Conservation (phyloP, 352 stramenopile genomes). For the Salisapilia sapeloensis region DNA sequence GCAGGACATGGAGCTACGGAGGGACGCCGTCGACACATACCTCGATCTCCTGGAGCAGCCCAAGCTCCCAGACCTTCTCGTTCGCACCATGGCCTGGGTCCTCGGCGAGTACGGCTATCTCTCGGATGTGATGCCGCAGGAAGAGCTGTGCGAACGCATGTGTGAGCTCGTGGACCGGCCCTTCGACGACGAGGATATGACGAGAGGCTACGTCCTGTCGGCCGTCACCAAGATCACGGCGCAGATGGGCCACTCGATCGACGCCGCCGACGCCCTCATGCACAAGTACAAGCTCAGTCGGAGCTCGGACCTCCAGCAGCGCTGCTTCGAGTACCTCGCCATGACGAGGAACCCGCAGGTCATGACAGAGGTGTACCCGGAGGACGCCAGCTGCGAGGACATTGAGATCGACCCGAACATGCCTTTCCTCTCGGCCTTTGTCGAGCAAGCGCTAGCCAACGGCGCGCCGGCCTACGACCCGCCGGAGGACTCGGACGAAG, state of each 20-base stretch:
- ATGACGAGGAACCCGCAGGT: conserved; percentile 86
- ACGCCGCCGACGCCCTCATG: conserved; percentile 87
- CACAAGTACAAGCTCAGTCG: conserved; percentile 93
- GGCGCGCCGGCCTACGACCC: conserved; percentile 91
- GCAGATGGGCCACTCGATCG: conserved; percentile 84
- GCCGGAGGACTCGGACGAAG: conserved; percentile 91
- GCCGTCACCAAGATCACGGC: conserved; percentile 97
- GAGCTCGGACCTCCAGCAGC: conserved; percentile 94
- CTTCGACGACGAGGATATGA: conserved; percentile 81
- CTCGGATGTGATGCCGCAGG: conserved; percentile 82
- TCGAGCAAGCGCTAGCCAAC: conserved; percentile 83
- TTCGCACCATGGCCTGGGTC: conserved; percentile 97
- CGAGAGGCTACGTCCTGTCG: conserved; percentile 90
- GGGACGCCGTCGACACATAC: conserved; percentile 95
- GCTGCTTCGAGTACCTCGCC: conserved; percentile 96
- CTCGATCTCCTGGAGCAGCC: conserved; percentile 90
- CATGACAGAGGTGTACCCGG: conserved; percentile 88
- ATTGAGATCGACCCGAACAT: conserved; percentile 94
- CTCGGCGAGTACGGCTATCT: conserved; percentile 99
- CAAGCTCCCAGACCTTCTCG: conserved; percentile 90
- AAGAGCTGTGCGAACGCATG: conserved; percentile 90
- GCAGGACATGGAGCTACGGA: conserved; percentile 91
- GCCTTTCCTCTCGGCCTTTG: conserved; percentile 90
- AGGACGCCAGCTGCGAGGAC: conserved; percentile 92
- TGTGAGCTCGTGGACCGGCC: conserved; percentile 84